These are phyloP conservation scores for Solanum pennellii DNA, from an alignment of 257 asterid genomes.

Conservation along the genomic window DNA sequence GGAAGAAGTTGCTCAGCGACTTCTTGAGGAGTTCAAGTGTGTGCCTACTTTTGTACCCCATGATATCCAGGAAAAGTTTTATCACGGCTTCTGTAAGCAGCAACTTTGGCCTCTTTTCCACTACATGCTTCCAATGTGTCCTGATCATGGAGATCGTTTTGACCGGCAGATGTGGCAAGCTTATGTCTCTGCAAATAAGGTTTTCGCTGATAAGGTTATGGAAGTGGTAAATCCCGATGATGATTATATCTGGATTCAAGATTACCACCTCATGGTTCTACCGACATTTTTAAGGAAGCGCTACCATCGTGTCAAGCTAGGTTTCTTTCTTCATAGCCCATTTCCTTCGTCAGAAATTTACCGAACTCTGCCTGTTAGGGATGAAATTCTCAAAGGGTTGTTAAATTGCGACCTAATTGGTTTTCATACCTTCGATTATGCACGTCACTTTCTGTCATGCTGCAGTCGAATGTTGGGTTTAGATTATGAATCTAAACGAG, in stretches of 20 bases:
- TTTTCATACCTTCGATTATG: slow-evolving; percentile 87
- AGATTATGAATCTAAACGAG: slow-evolving; percentile 85
- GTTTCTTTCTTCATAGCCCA: slow-evolving; percentile 89
- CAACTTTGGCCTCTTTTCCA: slow-evolving; percentile 94
- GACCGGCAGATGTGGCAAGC: slow-evolving; percentile 84
- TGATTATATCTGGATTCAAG: slow-evolving; percentile 84
- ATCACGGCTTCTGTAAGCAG: slow-evolving; percentile 80
- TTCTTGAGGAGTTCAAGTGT: slow-evolving; percentile 70
- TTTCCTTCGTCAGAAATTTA: slow-evolving; percentile 93
- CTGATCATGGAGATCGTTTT: slow-evolving; percentile 87
- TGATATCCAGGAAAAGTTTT: slow-evolving; percentile 60
- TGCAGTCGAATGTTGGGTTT: slow-evolving; percentile 89
- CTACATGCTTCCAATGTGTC: slow-evolving; percentile 90
- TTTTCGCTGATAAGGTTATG: slow-evolving; percentile 76
- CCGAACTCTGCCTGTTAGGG: slow-evolving; percentile 82
- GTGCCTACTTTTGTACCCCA: slow-evolving; percentile 75
- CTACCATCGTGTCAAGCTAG: slow-evolving; percentile 67
- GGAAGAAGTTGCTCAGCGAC: slow-evolving; percentile 70
- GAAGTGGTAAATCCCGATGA: slow-evolving; percentile 81
- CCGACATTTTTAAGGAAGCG: slow-evolving; percentile 89
- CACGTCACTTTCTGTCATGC: slow-evolving; percentile 88
- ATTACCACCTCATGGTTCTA: slow-evolving; percentile 87
- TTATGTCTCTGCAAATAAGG: slow-evolving; percentile 69
- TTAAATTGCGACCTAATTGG: slow-evolving; percentile 75
- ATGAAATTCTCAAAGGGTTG: slow-evolving; percentile 74